Evolutionary conservation across 2,329 filamentous ascomycete genomes (phyloP), one percentile per base, ranked within the genome.

Genomic region (Phialocephala sp.): DNA sequence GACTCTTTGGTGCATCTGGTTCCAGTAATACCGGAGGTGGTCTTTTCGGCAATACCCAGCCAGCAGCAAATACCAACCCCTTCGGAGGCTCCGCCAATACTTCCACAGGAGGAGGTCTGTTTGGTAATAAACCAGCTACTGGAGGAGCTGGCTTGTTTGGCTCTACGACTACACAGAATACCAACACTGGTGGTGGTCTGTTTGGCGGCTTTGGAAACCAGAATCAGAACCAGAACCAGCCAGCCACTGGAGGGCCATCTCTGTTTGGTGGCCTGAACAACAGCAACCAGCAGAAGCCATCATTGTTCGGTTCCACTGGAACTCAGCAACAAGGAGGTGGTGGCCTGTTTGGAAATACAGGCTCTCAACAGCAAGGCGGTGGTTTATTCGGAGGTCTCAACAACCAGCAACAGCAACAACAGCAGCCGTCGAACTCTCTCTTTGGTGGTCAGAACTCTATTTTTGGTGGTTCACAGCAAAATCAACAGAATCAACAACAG

Each of bases 381-480:
- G 66, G 72, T 32, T 66, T 78, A 52, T 79, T 79, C 68, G 75
- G 75, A n/a, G 63, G 69, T 36, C 56, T 66, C 18, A 64, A 58
- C 55, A 69, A 67, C 67, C 68, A 63, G 72, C 56, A 80, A 43
- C 70, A 67, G 54, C 72, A 72, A 57, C 75, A 71, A 52, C 75
- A 73, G 58, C 80, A 80, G 62, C 80, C 83, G 52, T 83, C 86
- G 63, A 85, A 85, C 64, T 90, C 88, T 0, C 72, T 92, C 2
- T 87, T 92, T 61, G 87, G 87, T 27, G 82, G 78, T 15, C 82
- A 85, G 24, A 80, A 79, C 65, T 90, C 89, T 0, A 74, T 92
- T 2, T 86, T 92, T 59, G 86, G 87, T 22, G 82, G 77, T 66
- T 82, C 83, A 0, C 83, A 85, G 67, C 83, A 82, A 66, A 81